Base-by-base conservation (phyloP, 768 basidiomycete genomes). In the Trametes coccinea region DNA sequence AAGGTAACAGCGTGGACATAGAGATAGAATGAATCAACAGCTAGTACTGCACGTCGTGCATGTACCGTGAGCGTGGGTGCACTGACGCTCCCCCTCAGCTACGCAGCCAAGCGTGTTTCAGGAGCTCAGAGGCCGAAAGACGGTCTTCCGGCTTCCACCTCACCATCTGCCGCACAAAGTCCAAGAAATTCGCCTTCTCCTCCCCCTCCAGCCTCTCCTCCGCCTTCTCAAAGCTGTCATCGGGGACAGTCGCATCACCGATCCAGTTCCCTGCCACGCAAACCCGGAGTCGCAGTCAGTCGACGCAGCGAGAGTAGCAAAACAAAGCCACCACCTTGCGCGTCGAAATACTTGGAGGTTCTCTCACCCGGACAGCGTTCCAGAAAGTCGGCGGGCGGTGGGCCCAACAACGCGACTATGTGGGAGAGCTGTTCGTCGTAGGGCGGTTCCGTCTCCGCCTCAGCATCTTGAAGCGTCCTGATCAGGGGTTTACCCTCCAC, bases 271-370 rank as follows among this genome's bases (percentile, higher is more conserved):
- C 63, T 64, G 14, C 11, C 45, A 22, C 56, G 29, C 17, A 22
- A 22, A 22, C 22, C 22, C 22, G 44, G 14, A n/a, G 49, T 33
- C 29, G 48, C 30, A 30, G 11, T 48, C 27, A 48, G 10, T 29
- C 11, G 6, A 6, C 30, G 41, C 41, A 5, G 2, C 11, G 10
- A 29, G 29, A 5, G 43, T n/a, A 30, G 46, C 29, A 34, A 37
- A 2, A 52, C 8, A 43, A 10, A 51, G 61, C 76, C 91, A 2
- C 87, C 48, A 59, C 58, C 62, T n/a, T 59, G 50, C 8, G 37
- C 46, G 41, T 59, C 57, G 31, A 63, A 63, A 13, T 55, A 63
- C 30, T 63, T 14, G 41, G 58, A 64, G 11, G 46, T 7, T 13
- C 10, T 34, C 30, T 51, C 49, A 4, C 40, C 29, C 29, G 45